Evolutionary conservation across 805 yeast species (phyloP).

Genomic region (Scheffersomyces ergatensis): DNA sequence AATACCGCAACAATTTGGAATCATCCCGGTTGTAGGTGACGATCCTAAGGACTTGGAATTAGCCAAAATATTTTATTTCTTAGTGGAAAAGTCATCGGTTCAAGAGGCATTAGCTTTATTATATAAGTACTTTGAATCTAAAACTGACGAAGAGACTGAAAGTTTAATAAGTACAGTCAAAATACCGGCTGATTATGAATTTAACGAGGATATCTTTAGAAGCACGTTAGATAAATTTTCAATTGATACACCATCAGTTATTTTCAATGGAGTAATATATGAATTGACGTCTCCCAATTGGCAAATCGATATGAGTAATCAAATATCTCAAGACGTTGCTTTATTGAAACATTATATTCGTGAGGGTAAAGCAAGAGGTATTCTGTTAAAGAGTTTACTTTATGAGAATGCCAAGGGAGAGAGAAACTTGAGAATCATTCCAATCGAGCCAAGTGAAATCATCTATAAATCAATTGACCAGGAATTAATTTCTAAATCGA

Average conservation of each 20-base stretch:
- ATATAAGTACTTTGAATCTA: slow-evolving; percentile 32
- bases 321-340: slow-evolving; percentile 52
- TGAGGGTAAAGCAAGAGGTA: slow-evolving; percentile 19
- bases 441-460: slow-evolving; percentile 29
- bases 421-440: slow-evolving; percentile 45
- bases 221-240: slow-evolving; percentile 27
- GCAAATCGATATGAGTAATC: slow-evolving; percentile 53
- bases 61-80: slow-evolving; percentile 32
- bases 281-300: slow-evolving; percentile 49
- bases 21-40: slow-evolving; percentile 58
- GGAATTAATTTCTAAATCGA: slow-evolving; percentile 23
- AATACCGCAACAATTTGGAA: slow-evolving; percentile 77
- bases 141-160: slow-evolving; percentile 20
- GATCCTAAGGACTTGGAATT: slow-evolving; percentile 24
- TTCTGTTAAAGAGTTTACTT: slow-evolving; percentile 37
- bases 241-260: slow-evolving; percentile 48
- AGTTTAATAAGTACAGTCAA: slow-evolving; percentile 16
- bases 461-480: slow-evolving; percentile 27
- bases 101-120: slow-evolving; percentile 39
- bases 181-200: slow-evolving; percentile 14
- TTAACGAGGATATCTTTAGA: slow-evolving; percentile 14
- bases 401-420: slow-evolving; percentile 37
- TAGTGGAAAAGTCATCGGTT: slow-evolving; percentile 25
- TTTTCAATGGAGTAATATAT: slow-evolving; percentile 72
- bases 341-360: slow-evolving; percentile 24